These are phyloP conservation scores for Globisporangium takayamanum DNA, from an alignment of 352 stramenopile species.

Conservation along the genomic window DNA sequence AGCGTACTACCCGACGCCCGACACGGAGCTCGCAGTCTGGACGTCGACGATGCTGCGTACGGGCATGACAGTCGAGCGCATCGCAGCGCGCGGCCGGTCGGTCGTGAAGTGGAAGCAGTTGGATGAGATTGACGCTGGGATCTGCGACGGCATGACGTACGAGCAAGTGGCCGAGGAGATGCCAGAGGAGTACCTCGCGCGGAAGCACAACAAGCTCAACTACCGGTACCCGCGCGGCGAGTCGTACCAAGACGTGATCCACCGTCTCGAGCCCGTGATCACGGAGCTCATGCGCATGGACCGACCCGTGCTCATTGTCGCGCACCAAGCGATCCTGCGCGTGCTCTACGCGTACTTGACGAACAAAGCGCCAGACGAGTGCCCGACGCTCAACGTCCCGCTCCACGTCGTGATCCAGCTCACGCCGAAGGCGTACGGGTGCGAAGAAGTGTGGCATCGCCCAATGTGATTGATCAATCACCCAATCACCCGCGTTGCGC, in stretches of 20 bases:
- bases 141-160: conserved; percentile 97
- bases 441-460: conserved; percentile 91
- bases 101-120: conserved; percentile 90
- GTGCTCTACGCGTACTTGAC: conserved; percentile 97
- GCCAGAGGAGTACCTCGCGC: conserved; percentile 91
- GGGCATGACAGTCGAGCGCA: conserved; percentile 93
- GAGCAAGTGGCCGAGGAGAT: conserved; percentile 94
- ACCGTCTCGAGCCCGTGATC: conserved; percentile 95
- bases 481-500: neutral
- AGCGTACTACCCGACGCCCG: conserved; percentile 72
- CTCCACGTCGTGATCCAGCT: conserved; percentile 95
- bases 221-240: conserved; percentile 90
- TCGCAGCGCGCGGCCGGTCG: conserved; percentile 39
- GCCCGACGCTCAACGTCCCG: conserved; percentile 90
- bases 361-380: conserved; percentile 88
- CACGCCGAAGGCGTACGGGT: conserved; percentile 91
- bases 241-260: conserved; percentile 97
- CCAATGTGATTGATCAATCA: conserved; percentile 78
- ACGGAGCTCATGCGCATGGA: conserved; percentile 96
- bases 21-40: conserved; percentile 90
- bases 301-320: conserved; percentile 90
- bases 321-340: conserved; percentile 93
- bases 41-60: conserved; percentile 95
- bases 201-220: conserved; percentile 89
- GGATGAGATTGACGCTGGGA: conserved; percentile 95